Evolutionary conservation across 2,329 filamentous ascomycete genomes (phyloP).

Genomic region (Fusarium tuaranense): DNA sequence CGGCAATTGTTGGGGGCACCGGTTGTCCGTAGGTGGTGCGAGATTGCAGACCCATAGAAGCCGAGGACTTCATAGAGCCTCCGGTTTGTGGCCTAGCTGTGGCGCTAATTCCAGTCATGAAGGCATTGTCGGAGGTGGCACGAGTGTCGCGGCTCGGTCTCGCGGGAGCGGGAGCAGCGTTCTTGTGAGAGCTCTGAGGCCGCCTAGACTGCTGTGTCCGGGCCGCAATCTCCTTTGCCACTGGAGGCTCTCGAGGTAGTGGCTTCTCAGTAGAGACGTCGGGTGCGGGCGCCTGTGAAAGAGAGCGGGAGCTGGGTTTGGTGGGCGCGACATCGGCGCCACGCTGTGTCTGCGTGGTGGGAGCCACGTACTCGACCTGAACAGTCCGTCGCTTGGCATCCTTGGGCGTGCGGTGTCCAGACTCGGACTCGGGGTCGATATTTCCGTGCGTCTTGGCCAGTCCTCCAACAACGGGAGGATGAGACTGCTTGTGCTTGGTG

Average conservation of each 20-base stretch:
- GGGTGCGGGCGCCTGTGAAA: constrained; percentile 57
- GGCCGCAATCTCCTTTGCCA: constrained; percentile 56
- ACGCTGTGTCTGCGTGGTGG: constrained; percentile 85
- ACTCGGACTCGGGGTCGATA: constrained; percentile 74
- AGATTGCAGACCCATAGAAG: constrained; percentile 72
- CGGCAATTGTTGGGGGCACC: constrained; percentile 85
- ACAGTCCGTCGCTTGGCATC: constrained; percentile 95
- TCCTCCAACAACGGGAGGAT: constrained; percentile 67
- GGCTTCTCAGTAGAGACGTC: constrained; percentile 64
- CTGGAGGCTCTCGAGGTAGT: constrained; percentile 68
- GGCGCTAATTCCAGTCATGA: constrained; percentile 58
- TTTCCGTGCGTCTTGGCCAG: constrained; percentile 80
- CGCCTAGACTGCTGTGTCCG: constrained; percentile 54
- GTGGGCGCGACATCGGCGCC: constrained; percentile 57
- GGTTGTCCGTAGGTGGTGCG: constrained; percentile 86
- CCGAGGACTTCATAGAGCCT: constrained; percentile 78
- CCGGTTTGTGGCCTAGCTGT: constrained; percentile 80
- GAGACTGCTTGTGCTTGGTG: constrained; percentile 72
- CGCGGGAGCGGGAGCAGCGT: constrained; percentile 39
- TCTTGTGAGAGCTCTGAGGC: constrained; percentile 62
- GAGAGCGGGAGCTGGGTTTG: constrained; percentile 41
- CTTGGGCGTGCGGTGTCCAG: constrained; percentile 71
- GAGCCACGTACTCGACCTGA: constrained; percentile 97
- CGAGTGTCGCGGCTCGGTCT: constrained; percentile 49
- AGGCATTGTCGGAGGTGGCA: constrained; percentile 54